Evolutionary conservation across 2,329 filamentous ascomycete genomes (phyloP).

Genomic region (Sporothrix protearum): DNA sequence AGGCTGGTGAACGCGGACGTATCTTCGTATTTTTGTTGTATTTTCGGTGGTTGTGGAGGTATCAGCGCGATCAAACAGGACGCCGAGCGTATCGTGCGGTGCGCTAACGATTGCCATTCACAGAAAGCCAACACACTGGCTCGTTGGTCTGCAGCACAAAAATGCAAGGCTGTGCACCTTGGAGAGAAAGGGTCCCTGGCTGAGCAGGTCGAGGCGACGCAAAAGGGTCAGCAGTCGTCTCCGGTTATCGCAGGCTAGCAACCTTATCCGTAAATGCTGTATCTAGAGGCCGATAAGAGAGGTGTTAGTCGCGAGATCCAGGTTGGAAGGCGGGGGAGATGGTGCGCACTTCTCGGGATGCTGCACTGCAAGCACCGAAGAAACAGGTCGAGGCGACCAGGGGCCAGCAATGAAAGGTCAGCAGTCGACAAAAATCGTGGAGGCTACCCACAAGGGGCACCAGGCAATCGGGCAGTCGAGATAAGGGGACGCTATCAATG

Average conservation of each 20-base stretch:
- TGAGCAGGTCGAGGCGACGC: slow-evolving; percentile 14
- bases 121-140: not conserved
- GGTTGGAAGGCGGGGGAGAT: not conserved
- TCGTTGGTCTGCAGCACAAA: not conserved
- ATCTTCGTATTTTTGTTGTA: not conserved
- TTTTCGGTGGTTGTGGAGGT: not conserved
- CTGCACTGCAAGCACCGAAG: not conserved
- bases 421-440: not conserved
- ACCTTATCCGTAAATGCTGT: not conserved
- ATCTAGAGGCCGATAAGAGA: slow-evolving; percentile 7
- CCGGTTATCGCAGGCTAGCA: slow-evolving; percentile 2
- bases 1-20: not conserved
- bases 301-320: not conserved
- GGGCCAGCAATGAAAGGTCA: not conserved
- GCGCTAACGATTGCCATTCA: not conserved
- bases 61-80: not conserved
- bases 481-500: not conserved
- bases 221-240: slow-evolving; percentile 6
- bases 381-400: slow-evolving; percentile 17
- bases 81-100: not conserved
- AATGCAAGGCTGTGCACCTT: not conserved
- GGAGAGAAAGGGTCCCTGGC: not conserved
- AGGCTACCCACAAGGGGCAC: not conserved
- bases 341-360: not conserved
- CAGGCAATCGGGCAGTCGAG: not conserved